Evolutionary conservation across 1,284 basidiomycete genomes (phyloP).

Genomic region (Puccinia horiana): DNA sequence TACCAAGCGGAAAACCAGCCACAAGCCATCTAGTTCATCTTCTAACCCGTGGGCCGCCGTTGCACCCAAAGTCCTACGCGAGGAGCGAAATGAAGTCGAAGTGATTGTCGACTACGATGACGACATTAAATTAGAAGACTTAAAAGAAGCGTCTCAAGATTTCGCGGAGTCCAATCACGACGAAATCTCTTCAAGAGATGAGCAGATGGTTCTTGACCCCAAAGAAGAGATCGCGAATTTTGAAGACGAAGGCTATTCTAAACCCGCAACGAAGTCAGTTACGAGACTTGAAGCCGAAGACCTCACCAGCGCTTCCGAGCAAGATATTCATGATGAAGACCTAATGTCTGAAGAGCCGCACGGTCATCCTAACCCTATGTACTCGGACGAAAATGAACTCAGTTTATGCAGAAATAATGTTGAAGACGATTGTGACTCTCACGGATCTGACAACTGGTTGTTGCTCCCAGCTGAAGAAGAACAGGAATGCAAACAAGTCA

Average conservation of each 20-base stretch:
- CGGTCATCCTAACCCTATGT: neutral
- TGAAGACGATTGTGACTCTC: slow-evolving; percentile 20
- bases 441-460: slow-evolving; percentile 66
- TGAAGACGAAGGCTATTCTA: slow-evolving; percentile 23
- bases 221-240: neutral
- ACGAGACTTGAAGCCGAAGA: slow-evolving; percentile 55
- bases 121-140: slow-evolving; percentile 10
- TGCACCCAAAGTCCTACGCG: slow-evolving; percentile 1
- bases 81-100: slow-evolving; percentile 34
- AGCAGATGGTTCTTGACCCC: slow-evolving; percentile 34
- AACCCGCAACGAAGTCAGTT: slow-evolving; percentile 12
- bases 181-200: neutral
- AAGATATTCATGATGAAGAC: slow-evolving; percentile 65
- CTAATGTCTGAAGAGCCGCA: slow-evolving; percentile 56
- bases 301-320: slow-evolving; percentile 66
- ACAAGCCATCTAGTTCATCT: slow-evolving; percentile 26
- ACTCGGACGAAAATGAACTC: slow-evolving; percentile 49
- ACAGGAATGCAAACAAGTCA: slow-evolving; percentile 54
- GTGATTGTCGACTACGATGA: slow-evolving; percentile 13
- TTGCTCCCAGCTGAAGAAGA: slow-evolving; percentile 63
- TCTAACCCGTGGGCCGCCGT: slow-evolving; percentile 3
- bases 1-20: slow-evolving; percentile 14
- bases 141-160: neutral
- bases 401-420: slow-evolving; percentile 43
- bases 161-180: neutral